Conservation (phyloP, 257 asterid species). For the Nicotiana obtusifolia region DNA sequence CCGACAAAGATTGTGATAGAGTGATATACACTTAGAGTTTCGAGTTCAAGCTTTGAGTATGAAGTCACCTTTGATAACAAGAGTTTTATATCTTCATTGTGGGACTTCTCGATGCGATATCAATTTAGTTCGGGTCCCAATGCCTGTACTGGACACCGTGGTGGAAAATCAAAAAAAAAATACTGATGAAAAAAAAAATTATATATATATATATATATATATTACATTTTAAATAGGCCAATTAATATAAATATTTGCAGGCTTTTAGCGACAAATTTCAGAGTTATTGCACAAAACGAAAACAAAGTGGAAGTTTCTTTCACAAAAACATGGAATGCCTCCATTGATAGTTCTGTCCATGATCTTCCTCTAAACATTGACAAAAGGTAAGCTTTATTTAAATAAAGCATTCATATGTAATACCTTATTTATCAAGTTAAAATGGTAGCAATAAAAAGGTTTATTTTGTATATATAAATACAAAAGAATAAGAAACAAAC, state of each 20-base stretch:
- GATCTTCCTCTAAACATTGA: conserved; percentile 48
- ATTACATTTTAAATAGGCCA: background rate
- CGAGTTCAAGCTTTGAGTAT: too few relatives aligned
- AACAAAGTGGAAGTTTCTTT: conserved; percentile 47
- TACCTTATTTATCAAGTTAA: background rate
- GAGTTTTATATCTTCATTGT: too few relatives aligned
- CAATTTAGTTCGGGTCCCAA: too few relatives aligned
- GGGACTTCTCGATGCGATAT: too few relatives aligned
- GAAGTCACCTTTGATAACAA: too few relatives aligned
- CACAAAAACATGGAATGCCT: conserved; percentile 33
- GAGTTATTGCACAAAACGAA: conserved; percentile 32
- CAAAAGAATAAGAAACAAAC: background rate
- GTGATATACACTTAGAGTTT: too few relatives aligned
- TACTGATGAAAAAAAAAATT: too few relatives aligned
- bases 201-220: too few relatives aligned
- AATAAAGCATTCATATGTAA: background rate
- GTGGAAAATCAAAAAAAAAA: too few relatives aligned
- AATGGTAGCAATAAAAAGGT: too few relatives aligned
- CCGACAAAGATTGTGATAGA: too few relatives aligned
- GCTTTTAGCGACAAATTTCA: conserved; percentile 26
- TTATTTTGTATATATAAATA: background rate
- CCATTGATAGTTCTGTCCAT: conserved; percentile 14
- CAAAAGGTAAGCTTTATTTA: conserved; percentile 35
- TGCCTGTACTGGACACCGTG: rapidly evolving
- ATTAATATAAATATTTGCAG: conserved; percentile 19